These are phyloP conservation scores for Lachancea lanzarotensis DNA, from an alignment of 805 yeast species.

Conservation along the genomic window DNA sequence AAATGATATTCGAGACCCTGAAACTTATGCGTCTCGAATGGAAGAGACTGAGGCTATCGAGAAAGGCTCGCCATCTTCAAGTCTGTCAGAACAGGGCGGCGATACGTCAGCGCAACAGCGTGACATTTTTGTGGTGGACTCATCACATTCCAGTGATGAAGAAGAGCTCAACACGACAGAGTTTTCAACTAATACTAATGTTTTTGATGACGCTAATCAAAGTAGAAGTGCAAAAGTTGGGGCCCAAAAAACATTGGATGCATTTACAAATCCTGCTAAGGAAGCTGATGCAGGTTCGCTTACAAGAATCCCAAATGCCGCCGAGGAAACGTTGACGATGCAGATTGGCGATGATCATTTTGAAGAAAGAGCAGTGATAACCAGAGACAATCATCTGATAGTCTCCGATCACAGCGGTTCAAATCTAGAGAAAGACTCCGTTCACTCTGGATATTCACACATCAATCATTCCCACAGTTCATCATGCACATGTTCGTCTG, in stretches of 20 bases:
- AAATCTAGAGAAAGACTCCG: background rate
- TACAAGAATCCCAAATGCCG: background rate
- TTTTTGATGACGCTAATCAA: too few relatives aligned
- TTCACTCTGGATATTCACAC: too few relatives aligned
- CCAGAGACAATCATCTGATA: slow-evolving; percentile 3
- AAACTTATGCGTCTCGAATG: background rate
- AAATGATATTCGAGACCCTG: background rate
- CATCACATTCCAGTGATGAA: background rate
- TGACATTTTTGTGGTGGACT: background rate
- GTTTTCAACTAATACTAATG: background rate
- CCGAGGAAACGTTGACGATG: slow-evolving; percentile 13
- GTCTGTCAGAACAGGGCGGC: background rate
- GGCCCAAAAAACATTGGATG: slow-evolving; percentile 4
- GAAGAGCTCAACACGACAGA: background rate
- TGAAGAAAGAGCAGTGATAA: slow-evolving; percentile 14
- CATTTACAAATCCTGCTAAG: slow-evolving; percentile 2
- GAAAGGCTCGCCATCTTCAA: background rate
- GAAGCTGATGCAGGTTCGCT: background rate
- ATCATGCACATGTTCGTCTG: slow-evolving; percentile 2
- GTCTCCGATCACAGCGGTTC: background rate
- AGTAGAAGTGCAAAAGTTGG: background rate
- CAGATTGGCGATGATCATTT: slow-evolving; percentile 20
- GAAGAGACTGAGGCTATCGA: background rate
- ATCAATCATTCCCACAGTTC: background rate
- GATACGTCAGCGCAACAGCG: background rate